phyloP scores from a whole-genome alignment of 75 land plant genomes.

The Cupressus sempervirens region DNA sequence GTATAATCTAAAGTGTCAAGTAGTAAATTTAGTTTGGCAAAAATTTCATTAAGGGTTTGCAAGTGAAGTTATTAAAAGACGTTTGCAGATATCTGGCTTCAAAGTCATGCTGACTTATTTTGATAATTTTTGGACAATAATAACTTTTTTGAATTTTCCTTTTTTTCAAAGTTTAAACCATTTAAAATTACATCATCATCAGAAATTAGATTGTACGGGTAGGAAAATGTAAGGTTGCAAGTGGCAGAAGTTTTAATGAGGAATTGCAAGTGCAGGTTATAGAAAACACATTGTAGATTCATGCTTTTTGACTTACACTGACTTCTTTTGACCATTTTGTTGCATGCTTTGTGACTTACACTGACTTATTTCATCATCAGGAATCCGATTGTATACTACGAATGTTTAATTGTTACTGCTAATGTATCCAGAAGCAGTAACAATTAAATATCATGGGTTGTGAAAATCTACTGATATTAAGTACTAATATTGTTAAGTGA shows the following conservation, averaged over 20 bases:
- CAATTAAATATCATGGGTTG: too few species aligned
- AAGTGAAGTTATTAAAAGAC: neutral
- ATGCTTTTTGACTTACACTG: constrained; percentile 2
- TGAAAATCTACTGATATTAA: too few species aligned
- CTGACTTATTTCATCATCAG: neutral
- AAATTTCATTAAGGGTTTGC: neutral
- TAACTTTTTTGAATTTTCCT: neutral
- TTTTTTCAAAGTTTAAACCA: too few species aligned
- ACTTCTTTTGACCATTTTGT: neutral
- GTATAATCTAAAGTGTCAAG: neutral
- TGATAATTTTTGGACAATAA: neutral
- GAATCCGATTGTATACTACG: too few species aligned
- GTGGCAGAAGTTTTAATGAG: too few species aligned
- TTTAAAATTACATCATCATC: too few species aligned
- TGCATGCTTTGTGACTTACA: neutral
- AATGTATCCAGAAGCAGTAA: too few species aligned
- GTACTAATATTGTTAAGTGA: too few species aligned
- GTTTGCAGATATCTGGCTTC: neutral
- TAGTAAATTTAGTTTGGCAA: too few species aligned
- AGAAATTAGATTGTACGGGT: neutral
- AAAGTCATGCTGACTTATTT: neutral
- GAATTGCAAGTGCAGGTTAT: neutral
- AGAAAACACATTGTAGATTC: neutral
- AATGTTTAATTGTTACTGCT: too few species aligned
- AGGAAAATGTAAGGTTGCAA: neutral